Evolutionary conservation across 163 green algal genomes (phyloP).

Genomic region (Scenedesmus sp.): DNA sequence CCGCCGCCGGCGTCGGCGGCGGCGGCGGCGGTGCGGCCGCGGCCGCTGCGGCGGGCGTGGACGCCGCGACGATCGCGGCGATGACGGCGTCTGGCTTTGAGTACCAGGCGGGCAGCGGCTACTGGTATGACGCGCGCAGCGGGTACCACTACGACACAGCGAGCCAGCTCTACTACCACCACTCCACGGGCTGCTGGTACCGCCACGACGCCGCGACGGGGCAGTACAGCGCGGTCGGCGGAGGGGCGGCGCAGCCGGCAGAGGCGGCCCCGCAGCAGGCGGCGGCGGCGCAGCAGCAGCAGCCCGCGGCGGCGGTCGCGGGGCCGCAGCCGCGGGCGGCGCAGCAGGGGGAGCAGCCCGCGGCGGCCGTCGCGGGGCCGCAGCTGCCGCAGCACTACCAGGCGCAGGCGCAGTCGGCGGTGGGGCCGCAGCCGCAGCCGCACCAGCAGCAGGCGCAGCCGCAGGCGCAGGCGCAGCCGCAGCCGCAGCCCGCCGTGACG

Average conservation of each 20-base stretch:
- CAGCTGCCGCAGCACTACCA: constrained; percentile 24
- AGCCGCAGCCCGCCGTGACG: background rate
- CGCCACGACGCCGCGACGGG: constrained; percentile 55
- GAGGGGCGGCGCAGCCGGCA: background rate
- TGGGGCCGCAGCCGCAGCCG: background rate
- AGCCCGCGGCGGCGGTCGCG: no score
- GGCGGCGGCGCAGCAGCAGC: background rate
- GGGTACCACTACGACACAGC: no score
- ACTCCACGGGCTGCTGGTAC: constrained; percentile 55
- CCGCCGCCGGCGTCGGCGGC: background rate
- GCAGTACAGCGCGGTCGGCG: constrained; percentile 56
- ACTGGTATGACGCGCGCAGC: constrained; percentile 77
- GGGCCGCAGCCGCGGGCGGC: no score
- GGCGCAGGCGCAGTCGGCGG: constrained; percentile 14
- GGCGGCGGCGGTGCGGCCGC: background rate
- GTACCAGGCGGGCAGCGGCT: constrained; percentile 71
- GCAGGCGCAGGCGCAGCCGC: constrained; percentile 31
- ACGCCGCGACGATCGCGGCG: constrained; percentile 2
- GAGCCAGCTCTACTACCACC: constrained; percentile 65
- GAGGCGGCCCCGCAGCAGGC: no score
- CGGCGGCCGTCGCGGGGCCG: no score
- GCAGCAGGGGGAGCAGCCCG: constrained; percentile 17
- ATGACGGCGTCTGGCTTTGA: constrained; percentile 52
- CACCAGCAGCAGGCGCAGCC: background rate
- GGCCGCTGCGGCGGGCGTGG: constrained; percentile 2